Evolutionary conservation across 169 alveolate genomes (phyloP), one percentile per base, ranked within the genome.

Genomic region (Babesia sp.): DNA sequence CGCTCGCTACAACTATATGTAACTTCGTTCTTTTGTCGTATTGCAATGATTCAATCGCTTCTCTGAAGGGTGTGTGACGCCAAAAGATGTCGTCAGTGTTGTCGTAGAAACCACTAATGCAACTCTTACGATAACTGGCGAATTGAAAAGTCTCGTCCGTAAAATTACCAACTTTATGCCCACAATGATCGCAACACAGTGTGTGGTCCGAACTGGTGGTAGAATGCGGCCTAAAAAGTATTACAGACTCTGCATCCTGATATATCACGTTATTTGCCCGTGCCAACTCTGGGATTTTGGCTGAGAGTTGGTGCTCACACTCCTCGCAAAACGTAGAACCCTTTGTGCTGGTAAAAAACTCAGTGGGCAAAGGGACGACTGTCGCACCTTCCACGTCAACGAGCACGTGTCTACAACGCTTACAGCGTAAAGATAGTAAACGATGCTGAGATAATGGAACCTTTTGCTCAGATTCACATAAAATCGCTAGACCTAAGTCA

Each of bases 281-380:
- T n/a, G 67, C 54, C 22, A 69, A 64, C 18, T 55, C 7, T 16
- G 59, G 55, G 2, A 20, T 16, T 3, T 31, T 33, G 11, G 36
- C 14, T 6, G 24, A 12, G 3, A 69, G 37, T 11, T 69, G 70
- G 9, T 41, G 70, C 16, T 69, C 79, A 37, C 86, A 78, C 68
- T 78, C 86, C 68, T 78, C 83, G 26, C 86, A 78, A 37, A 60
- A 78, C 7, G 77, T 69, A 16, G 86, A 66, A 7, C 68, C 76
- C 0, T 41, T 56, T 2, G 55, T 24, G 36, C 66, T 57, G 59
- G 36, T 68, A 45, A 42, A 79, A 41, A 79, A 70, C 8, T 79
- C 87, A 7, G 87, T 45, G 20, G 87, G 87, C 24, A 71, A 29
- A 18, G 74, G 59, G 24, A 79, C 51, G 0, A 51, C 2, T 14